Evolutionary conservation across 257 asterid species (phyloP).

Genomic region (Nicotiana tomentosiformis): DNA sequence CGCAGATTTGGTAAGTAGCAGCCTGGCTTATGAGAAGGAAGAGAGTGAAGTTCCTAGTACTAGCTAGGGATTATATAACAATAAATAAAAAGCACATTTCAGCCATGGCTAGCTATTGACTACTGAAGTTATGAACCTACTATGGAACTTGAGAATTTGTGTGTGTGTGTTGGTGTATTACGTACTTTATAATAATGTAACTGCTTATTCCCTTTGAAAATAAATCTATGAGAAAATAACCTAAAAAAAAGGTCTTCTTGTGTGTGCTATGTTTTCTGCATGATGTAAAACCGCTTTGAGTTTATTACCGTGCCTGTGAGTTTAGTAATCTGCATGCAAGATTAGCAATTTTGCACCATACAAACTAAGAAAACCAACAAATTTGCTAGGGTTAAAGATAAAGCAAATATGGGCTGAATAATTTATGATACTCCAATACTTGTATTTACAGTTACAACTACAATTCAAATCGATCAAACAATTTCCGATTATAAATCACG

Average conservation of each 20-base stretch:
- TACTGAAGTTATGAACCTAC: background rate
- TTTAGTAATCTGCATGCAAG: background rate
- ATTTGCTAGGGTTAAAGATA: background rate
- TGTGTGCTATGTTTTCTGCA: too few relatives aligned
- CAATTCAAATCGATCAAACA: background rate
- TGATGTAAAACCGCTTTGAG: too few relatives aligned
- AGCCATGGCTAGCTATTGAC: background rate
- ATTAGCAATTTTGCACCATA: background rate
- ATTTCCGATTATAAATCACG: background rate
- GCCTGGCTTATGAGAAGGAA: background rate
- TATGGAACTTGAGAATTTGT: background rate
- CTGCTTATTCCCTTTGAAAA: background rate
- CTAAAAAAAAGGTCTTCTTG: too few relatives aligned
- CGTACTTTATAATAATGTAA: background rate
- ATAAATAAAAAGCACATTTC: background rate
- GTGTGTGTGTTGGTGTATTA: background rate
- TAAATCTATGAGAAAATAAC: background rate
- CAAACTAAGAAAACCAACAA: constrained; percentile 1
- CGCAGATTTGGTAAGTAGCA: background rate
- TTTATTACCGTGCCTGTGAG: too few relatives aligned
- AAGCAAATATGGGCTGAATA: background rate
- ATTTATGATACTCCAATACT: background rate
- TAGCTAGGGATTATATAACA: background rate
- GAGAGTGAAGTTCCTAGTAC: background rate
- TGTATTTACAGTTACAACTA: background rate